Evolutionary conservation across 768 basidiomycete genomes (phyloP), one percentile per base, ranked within the genome.

Genomic region (Phaffia tasmanica): DNA sequence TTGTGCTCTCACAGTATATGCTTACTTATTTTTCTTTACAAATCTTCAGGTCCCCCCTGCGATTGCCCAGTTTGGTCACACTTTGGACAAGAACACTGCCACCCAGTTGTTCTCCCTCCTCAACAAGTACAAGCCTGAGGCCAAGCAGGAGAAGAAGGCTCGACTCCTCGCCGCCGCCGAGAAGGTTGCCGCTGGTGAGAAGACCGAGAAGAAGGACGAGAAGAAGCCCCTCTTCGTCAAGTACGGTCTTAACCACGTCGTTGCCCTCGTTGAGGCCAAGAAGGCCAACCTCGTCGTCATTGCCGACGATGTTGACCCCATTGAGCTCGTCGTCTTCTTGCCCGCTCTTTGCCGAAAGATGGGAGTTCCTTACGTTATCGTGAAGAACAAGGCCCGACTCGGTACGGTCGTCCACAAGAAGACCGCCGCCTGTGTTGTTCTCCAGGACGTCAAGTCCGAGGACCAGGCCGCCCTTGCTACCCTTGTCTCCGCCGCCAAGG

Each of bases 341-440:
- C 94, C 94, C 65, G 92, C 94, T 64, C 86, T 97, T 69, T 98
- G 94, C 82, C 86, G 91, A 79, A 97, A 98, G 85, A 97, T 97
- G 93, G 93, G 93, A 77, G 88, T 97, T 46, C 93, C 93, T 50
- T 97, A 98, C 80, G 89, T 92, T 71, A 95, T 99, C 71, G 92
- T 94, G 73, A 97, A 97, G 74, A 87, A 88, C 80, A 97, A 97
- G 81, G 90, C 94, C 65, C 89, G 94, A 76, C 89, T 98, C 74
- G 94, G 94, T 72, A 90, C 93, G 8, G 91, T 97, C 70, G 90
- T 93, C 50, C 89, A 95, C 84, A 95, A 95, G 85, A 97, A 97
- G 85, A 97, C 92, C 61, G 86, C 92, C 56, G 86, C 93, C 62
- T 87, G 93, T 62, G 79, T 95, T 64, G 86, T 88, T 50, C 78